A percentile compares a stretch with the other conserved stretches of the same genome.
These are phyloP conservation scores for Euphorbia pulcherrima DNA, from an alignment of 345 rosid species.

Conservation along the genomic window DNA sequence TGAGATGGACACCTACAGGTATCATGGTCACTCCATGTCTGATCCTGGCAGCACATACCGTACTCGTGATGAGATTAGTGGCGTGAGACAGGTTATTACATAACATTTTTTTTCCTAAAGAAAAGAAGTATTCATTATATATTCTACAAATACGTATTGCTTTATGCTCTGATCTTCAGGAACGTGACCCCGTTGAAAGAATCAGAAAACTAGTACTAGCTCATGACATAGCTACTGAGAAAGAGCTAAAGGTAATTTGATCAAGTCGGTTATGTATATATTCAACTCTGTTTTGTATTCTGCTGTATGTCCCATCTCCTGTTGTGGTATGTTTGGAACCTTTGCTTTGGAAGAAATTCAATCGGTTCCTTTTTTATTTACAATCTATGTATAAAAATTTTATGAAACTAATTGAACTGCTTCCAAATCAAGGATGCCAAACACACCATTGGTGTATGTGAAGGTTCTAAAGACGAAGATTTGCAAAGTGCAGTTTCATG, in stretches of 20 bases:
- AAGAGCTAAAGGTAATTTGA: slow-evolving; percentile 79
- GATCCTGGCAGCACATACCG: slow-evolving; percentile 99
- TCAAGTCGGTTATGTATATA: neutral
- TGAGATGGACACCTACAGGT: slow-evolving; percentile 99
- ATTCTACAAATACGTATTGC: neutral
- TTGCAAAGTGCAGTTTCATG: neutral
- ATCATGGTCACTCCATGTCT: slow-evolving; percentile 99
- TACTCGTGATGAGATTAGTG: slow-evolving; percentile 90
- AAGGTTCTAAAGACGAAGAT: neutral
- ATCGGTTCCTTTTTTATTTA: too few species aligned
- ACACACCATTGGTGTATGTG: neutral
- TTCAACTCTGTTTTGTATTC: neutral
- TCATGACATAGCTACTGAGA: slow-evolving; percentile 87
- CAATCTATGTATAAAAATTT: too few species aligned
- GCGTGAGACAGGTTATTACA: slow-evolving; percentile 79
- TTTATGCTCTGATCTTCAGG: slow-evolving; percentile 39
- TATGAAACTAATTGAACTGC: too few species aligned
- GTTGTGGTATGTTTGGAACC: too few species aligned
- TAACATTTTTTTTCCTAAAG: neutral
- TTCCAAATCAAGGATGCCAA: too few species aligned
- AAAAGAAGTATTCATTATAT: neutral
- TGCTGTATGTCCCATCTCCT: neutral
- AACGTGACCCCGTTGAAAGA: slow-evolving; percentile 93
- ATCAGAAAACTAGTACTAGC: slow-evolving; percentile 65
- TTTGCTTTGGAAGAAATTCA: too few species aligned